Evolutionary conservation across 768 basidiomycete species (phyloP).

Genomic region (Rhodotorula toruloides): DNA sequence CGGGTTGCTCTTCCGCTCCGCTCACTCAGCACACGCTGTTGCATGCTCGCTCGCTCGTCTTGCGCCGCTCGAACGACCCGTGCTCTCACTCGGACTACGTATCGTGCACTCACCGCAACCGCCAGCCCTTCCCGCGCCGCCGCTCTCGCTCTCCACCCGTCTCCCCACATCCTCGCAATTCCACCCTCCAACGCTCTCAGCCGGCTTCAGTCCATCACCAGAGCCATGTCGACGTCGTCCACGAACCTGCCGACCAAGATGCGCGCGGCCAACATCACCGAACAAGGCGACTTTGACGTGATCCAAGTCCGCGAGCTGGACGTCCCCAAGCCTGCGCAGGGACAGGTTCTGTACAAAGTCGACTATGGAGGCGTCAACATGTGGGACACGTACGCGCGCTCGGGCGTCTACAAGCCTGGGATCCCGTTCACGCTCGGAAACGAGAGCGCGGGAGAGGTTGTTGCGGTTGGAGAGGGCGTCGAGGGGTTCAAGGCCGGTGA

Average conservation of each 20-base stretch:
- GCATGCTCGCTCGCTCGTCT: too few species aligned
- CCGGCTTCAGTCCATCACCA: not conserved
- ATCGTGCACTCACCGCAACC: too few species aligned
- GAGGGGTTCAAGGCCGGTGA: constrained; percentile 63
- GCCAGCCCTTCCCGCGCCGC: too few species aligned
- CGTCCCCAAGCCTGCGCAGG: constrained; percentile 60
- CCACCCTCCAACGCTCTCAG: not conserved
- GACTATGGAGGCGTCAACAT: constrained; percentile 73
- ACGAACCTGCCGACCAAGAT: constrained; percentile 52
- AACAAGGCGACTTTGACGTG: constrained; percentile 72
- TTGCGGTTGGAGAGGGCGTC: constrained; percentile 62
- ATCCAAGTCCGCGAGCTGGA: constrained; percentile 55
- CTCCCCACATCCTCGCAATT: not conserved
- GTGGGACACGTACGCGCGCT: constrained; percentile 64
- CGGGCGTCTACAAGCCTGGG: constrained; percentile 51
- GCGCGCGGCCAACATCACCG: constrained; percentile 66
- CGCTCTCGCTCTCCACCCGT: too few species aligned
- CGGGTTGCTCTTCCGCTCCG: too few species aligned
- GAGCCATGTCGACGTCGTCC: not conserved
- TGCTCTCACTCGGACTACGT: too few species aligned
- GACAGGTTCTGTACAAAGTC: constrained; percentile 59
- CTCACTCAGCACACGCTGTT: too few species aligned
- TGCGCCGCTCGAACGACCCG: too few species aligned
- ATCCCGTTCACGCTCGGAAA: constrained; percentile 59
- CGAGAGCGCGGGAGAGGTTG: constrained; percentile 72